Evolutionary conservation across 306 rosid genomes (phyloP).

Genomic region (Morella rubra): DNA sequence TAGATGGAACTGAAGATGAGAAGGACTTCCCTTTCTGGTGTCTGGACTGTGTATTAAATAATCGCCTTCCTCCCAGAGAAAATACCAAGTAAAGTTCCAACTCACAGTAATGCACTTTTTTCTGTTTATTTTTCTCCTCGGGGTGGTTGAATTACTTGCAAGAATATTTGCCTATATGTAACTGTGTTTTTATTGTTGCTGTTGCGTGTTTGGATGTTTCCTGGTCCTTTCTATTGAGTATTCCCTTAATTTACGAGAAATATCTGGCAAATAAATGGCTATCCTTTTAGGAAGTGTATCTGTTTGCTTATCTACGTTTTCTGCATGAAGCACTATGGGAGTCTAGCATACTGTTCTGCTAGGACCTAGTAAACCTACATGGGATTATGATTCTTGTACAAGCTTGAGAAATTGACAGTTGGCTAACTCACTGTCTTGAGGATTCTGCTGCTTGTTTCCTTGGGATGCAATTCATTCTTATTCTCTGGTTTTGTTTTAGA

Average conservation of each 20-base stretch:
- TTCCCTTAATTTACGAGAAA: neutral
- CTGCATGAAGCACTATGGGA: conserved; percentile 1
- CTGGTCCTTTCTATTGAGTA: neutral
- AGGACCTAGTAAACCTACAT: conserved; percentile 14
- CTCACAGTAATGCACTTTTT: conserved; percentile 19
- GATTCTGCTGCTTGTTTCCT: conserved; percentile 17
- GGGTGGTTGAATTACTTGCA: conserved; percentile 3
- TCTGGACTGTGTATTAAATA: conserved; percentile 80
- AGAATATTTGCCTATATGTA: neutral
- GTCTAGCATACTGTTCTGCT: conserved; percentile 4
- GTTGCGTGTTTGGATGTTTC: neutral
- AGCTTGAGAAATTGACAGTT: conserved; percentile 12
- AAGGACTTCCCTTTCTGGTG: conserved; percentile 98
- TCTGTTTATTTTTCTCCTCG: neutral
- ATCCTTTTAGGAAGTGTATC: conserved; percentile 5
- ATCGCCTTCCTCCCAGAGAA: conserved; percentile 92
- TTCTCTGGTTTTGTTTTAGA: neutral
- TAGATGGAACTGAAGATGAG: conserved; percentile 93
- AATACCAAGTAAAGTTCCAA: conserved; percentile 71
- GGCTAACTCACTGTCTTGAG: conserved; percentile 6
- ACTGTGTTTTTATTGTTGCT: neutral
- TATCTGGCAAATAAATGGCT: conserved; percentile 1
- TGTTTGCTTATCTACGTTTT: conserved; percentile 16
- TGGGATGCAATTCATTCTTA: conserved; percentile 14
- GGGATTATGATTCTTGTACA: conserved; percentile 15